Base-by-base conservation (phyloP, 2,329 filamentous ascomycete species). In the Neofusicoccum parvum region DNA sequence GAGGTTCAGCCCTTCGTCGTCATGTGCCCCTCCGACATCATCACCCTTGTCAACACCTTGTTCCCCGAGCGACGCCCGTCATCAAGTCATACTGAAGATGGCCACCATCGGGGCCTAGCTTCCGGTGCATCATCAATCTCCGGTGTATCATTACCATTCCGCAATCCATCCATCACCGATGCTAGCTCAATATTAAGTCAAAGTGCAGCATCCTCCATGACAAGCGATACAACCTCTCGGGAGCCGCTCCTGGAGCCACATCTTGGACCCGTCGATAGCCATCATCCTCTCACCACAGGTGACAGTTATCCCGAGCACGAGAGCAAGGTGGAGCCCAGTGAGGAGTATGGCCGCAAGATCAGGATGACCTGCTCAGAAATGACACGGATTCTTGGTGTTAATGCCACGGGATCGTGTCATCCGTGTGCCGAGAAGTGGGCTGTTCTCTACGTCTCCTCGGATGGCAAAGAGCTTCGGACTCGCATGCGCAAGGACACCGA, bases 351-450 rank as follows among this genome's bases (percentile, higher is more conserved):
- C 53, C 73, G 72, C 54, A 86, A 86, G 39, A 81, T 93, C 60
- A 87, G 89, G 41, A 80, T 87, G 67, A 89, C 90, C 4, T 82
- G 92, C 62, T 88, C 90, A 64, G 90, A 92, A 71, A 88, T 93
- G 88, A 84, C 81, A 6, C 86, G 90, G 53, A 83, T 83, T 5
- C 79, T 92, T 10, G 90, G 90, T 4, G 72, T 81, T 6, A 88
- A 92, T 14, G 85, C 82, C 17, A 87, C 88, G 58, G 90, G 90
- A 23, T 82, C 86, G 14, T 90, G 88, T 64, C 91, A 95, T 71
- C 92, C 92, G 9, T 94, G 91, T 68, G 89, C 90, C 1, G 92
- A 96, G 77, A 85, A 89, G 65, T 96, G 92, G 92, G 86, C 90
- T 4, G 89, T 95, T 6, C 80, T 96, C 9, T 94, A 94, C 72